Conservation (phyloP, 2,329 filamentous ascomycete species). For the Ploettnerulaceae sp. region DNA sequence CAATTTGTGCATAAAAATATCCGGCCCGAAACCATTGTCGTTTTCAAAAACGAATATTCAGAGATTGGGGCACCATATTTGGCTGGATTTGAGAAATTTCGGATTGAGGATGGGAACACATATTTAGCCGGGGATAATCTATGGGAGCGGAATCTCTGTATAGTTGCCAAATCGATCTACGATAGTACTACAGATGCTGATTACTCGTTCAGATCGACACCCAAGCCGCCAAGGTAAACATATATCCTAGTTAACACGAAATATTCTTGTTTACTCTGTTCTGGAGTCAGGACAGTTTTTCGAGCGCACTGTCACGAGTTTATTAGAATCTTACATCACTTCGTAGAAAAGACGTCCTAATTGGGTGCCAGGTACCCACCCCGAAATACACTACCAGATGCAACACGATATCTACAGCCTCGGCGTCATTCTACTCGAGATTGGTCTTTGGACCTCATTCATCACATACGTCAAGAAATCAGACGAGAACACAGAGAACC, state of each 20-base stretch:
- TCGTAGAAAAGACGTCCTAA: no score
- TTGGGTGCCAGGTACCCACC: no score
- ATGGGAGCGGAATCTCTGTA: conserved; percentile 23
- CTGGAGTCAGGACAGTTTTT: no score
- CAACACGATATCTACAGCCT: conserved; percentile 42
- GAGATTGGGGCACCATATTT: conserved; percentile 13
- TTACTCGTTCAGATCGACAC: conserved; percentile 18
- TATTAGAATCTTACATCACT: no score
- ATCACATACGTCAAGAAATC: neutral
- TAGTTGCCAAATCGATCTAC: conserved; percentile 1
- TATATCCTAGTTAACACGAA: no score
- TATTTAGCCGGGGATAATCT: conserved; percentile 11
- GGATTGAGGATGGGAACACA: conserved; percentile 17
- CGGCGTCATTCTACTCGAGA: conserved; percentile 46
- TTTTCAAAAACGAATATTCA: conserved; percentile 21
- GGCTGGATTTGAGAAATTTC: conserved; percentile 19
- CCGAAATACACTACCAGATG: conserved; percentile 17
- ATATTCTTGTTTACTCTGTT: no score
- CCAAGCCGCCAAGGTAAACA: conserved; percentile 19
- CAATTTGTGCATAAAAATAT: conserved; percentile 36
- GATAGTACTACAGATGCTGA: no score
- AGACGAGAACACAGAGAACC: no score
- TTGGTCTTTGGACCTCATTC: conserved; percentile 42
- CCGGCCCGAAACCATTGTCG: conserved; percentile 33
- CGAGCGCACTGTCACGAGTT: no score